Conservation (phyloP, 164 flowering plant genomes). For the Berberis vulgaris region DNA sequence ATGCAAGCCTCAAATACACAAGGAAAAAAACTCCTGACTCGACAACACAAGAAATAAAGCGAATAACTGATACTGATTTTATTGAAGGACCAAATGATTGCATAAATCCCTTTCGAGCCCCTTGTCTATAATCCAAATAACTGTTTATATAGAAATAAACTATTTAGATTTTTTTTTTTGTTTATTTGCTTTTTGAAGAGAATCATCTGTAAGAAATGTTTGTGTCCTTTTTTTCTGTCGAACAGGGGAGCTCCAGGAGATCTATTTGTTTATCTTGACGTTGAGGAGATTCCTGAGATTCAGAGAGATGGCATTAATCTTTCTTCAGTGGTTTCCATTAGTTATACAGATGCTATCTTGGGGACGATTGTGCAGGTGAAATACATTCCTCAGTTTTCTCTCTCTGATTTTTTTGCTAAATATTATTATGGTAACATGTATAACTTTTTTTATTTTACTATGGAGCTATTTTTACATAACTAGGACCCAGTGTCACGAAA, state of each 20-base stretch:
- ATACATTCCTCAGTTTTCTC: not conserved
- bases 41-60: too few relatives aligned
- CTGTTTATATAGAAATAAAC: too few relatives aligned
- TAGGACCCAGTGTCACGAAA: too few relatives aligned
- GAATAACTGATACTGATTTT: too few relatives aligned
- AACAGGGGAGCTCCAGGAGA: conserved; percentile 90
- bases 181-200: not conserved
- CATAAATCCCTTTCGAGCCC: too few relatives aligned
- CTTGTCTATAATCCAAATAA: too few relatives aligned
- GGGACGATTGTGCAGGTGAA: conserved; percentile 70
- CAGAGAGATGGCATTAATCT: conserved; percentile 97
- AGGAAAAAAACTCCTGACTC: too few relatives aligned
- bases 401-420: not conserved
- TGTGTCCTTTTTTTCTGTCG: conserved; percentile 10
- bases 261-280: conserved; percentile 89
- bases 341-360: conserved; percentile 83
- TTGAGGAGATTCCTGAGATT: conserved; percentile 76
- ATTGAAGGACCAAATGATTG: too few relatives aligned
- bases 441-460: too few relatives aligned
- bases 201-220: not conserved
- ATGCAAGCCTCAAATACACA: too few relatives aligned
- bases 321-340: conserved; percentile 53
- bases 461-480: too few relatives aligned
- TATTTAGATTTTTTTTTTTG: not conserved
- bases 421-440: not conserved